Percentiles rank a stretch among this genome's conserved stretches.
Evolutionary conservation across 164 flowering plant species (phyloP).

Genomic region (Magnolia officinalis): DNA sequence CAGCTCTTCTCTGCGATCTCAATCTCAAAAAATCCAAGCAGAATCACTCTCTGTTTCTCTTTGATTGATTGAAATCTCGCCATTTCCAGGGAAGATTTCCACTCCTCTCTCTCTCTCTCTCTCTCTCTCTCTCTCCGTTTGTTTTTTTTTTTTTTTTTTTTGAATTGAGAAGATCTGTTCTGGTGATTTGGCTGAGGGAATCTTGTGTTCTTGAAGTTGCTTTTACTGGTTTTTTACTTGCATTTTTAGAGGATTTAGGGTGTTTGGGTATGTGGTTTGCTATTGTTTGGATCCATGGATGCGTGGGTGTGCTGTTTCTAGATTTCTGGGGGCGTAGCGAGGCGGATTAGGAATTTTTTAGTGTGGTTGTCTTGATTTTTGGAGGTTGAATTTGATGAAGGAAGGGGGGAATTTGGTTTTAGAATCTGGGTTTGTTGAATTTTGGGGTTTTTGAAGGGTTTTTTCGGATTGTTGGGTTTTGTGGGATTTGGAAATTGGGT

Average conservation of each 20-base stretch:
- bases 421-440: conserved; percentile 3
- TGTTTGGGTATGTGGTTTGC: conserved; percentile 47
- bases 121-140: neutral
- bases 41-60: too few species aligned
- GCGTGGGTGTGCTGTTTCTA: conserved; percentile 38
- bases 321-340: conserved; percentile 49
- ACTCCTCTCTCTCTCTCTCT: neutral
- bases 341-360: conserved; percentile 23
- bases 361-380: neutral
- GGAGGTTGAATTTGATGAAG: neutral
- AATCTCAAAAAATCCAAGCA: too few species aligned
- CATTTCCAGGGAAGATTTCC: neutral
- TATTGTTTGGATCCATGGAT: conserved; percentile 49
- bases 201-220: neutral
- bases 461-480: conserved; percentile 2
- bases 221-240: neutral
- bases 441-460: conserved; percentile 2
- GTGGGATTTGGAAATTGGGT: neutral
- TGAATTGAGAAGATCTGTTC: too few species aligned
- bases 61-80: neutral
- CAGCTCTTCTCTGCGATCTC: too few species aligned
- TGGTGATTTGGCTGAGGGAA: neutral
- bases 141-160: too few species aligned
- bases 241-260: conserved; percentile 9
- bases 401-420: neutral